Conservation (phyloP, 129 eudicot species). For the Pittosporum tobira region DNA sequence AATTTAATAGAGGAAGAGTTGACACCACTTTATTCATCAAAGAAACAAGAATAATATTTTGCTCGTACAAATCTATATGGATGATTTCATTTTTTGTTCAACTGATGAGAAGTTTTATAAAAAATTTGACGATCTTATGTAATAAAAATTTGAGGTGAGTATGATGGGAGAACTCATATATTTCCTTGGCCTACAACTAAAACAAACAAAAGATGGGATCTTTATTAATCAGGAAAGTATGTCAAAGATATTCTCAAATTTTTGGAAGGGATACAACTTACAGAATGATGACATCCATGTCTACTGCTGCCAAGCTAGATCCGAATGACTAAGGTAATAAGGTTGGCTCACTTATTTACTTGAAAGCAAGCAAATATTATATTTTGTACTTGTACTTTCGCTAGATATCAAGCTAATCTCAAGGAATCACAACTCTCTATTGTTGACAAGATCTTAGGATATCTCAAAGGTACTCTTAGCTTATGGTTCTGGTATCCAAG, state of each 20-base stretch:
- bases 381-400: neutral
- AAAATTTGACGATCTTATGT: neutral
- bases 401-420: neutral
- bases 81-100: neutral
- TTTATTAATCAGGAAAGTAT: slow-evolving; percentile 1
- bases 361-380: neutral
- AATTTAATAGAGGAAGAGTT: neutral
- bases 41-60: neutral
- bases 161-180: neutral
- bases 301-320: neutral
- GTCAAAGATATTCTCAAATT: neutral
- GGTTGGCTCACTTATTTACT: too few relatives aligned
- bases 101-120: neutral
- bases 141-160: neutral
- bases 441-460: neutral
- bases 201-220: neutral
- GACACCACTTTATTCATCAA: too few relatives aligned
- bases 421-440: neutral
- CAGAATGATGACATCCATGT: neutral
- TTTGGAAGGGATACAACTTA: neutral
- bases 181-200: neutral
- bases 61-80: neutral
- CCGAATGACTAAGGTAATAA: neutral
- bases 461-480: neutral
- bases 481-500: too few relatives aligned